Base-by-base conservation (phyloP, 768 basidiomycete genomes). In the Hortiboletus flavorubellus region DNA sequence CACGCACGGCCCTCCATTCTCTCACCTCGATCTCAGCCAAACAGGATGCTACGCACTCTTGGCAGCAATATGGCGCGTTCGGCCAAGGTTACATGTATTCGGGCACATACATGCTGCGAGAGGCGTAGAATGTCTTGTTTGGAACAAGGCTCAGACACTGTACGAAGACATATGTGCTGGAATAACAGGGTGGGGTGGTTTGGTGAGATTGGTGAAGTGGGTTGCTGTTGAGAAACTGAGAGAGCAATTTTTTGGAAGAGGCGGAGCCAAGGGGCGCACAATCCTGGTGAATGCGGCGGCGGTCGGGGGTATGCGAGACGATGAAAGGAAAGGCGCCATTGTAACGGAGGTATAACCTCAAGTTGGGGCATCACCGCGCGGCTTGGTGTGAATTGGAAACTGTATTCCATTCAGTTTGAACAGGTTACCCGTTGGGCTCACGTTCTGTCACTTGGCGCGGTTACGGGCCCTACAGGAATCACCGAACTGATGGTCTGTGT, bases 61-160 rank as follows among this genome's bases (percentile, higher is more conserved):
- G 40, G 35, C 33, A 14, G 52, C 46, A 8, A 30, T 57, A 9
- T 54, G 37, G 56, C 46, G 45, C 14, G 31, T 57, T n/a, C 56
- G 52, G 18, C 56, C 56, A 2, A 47, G 35, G 35, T 44, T 57
- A 11, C 56, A 57, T 39, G 53, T 55, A 8, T 57, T 55, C 12
- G 56, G 56, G 8, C 56, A 58, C 5, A 58, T 58, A 40, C 56
- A 58, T 37, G 56, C 56, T 12, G 56, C 47, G 10, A 58, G 56
- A 37, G 48, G 56, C 8, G 3, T 15, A 7, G 18, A 46, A 23
- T 35, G 2, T 30, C 18, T 58, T 37, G 12, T n/a, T 29, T 57
- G 56, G 53, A 23, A 55, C 41, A n/a, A 33, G 15, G 37, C 31
- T 5, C 56, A 57, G 9, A 37, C 42, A 35, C 37, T 49, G 42